These are phyloP conservation scores for Penicillium sp. DNA, from an alignment of 2,329 filamentous ascomycete genomes.

Conservation along the genomic window DNA sequence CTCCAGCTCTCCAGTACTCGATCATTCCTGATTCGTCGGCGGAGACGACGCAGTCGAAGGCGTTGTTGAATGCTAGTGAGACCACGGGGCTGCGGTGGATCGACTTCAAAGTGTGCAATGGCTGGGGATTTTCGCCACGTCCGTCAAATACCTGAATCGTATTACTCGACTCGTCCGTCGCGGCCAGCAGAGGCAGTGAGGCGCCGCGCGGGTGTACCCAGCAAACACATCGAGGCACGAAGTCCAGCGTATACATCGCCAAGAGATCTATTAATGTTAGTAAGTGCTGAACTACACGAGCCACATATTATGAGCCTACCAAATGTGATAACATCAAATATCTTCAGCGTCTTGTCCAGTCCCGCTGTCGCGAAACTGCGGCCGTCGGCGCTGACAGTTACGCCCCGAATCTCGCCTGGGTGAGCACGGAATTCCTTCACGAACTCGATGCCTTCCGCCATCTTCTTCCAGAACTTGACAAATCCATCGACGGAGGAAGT, in stretches of 20 bases:
- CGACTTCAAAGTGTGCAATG: conserved; percentile 66
- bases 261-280: conserved; percentile 54
- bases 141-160: conserved; percentile 80
- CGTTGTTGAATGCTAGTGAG: conserved; percentile 80
- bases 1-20: conserved; percentile 80
- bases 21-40: conserved; percentile 85
- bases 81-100: conserved; percentile 76
- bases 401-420: conserved; percentile 69
- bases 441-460: conserved; percentile 81
- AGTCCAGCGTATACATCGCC: conserved; percentile 69
- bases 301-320: conserved; percentile 31
- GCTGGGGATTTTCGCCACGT: conserved; percentile 65
- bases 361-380: conserved; percentile 88
- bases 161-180: conserved; percentile 65
- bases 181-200: conserved; percentile 75
- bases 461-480: conserved; percentile 99
- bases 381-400: conserved; percentile 80
- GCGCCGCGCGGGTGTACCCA: conserved; percentile 85
- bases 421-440: conserved; percentile 97
- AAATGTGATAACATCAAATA: conserved; percentile 68
- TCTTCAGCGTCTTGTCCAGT: conserved; percentile 40
- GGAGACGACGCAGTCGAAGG: conserved; percentile 82
- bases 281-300: neutral
- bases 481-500: conserved; percentile 90
- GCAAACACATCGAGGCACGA: conserved; percentile 68